Evolutionary conservation across 768 basidiomycete species (phyloP).

Genomic region (Gloeophyllum trabeum): DNA sequence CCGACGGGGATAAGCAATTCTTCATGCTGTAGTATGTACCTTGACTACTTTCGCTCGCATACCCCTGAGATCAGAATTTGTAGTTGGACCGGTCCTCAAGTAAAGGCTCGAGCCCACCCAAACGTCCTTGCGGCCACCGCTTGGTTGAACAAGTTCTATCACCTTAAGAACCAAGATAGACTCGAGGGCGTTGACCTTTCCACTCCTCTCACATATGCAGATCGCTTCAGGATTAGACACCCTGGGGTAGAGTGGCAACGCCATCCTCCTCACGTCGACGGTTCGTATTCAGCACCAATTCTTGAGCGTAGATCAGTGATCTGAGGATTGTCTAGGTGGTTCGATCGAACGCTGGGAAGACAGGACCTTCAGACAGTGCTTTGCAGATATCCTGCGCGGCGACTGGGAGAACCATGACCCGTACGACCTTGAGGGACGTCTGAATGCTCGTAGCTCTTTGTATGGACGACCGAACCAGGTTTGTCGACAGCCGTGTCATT

Average conservation of each 20-base stretch:
- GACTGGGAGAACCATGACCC: slow-evolving; percentile 59
- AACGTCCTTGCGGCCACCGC: slow-evolving; percentile 44
- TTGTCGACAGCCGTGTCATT: slow-evolving; percentile 1
- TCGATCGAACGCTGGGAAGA: slow-evolving; percentile 72
- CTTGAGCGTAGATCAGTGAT: slow-evolving; percentile 9
- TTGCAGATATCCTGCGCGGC: slow-evolving; percentile 47
- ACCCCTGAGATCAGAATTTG: not conserved
- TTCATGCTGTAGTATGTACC: slow-evolving; percentile 55
- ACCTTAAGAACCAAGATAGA: slow-evolving; percentile 22
- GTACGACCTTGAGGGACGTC: slow-evolving; percentile 46
- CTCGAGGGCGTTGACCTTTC: slow-evolving; percentile 47
- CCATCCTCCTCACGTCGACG: slow-evolving; percentile 43
- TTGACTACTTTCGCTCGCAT: not conserved
- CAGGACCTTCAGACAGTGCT: slow-evolving; percentile 42
- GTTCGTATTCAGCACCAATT: slow-evolving; percentile 11
- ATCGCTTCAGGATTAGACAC: slow-evolving; percentile 63
- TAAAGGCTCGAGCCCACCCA: slow-evolving; percentile 59
- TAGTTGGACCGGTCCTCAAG: slow-evolving; percentile 43
- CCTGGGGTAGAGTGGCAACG: slow-evolving; percentile 46
- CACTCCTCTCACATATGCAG: slow-evolving; percentile 58
- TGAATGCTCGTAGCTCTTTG: slow-evolving; percentile 50
- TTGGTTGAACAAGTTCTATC: slow-evolving; percentile 62
- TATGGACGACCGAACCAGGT: slow-evolving; percentile 48
- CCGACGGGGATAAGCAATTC: slow-evolving; percentile 55
- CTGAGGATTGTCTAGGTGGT: slow-evolving; percentile 35